A percentile compares a stretch with the other conserved stretches of the same genome.
phyloP scores from a whole-genome alignment of 1,284 basidiomycete genomes.

The Puccinia triticina region DNA sequence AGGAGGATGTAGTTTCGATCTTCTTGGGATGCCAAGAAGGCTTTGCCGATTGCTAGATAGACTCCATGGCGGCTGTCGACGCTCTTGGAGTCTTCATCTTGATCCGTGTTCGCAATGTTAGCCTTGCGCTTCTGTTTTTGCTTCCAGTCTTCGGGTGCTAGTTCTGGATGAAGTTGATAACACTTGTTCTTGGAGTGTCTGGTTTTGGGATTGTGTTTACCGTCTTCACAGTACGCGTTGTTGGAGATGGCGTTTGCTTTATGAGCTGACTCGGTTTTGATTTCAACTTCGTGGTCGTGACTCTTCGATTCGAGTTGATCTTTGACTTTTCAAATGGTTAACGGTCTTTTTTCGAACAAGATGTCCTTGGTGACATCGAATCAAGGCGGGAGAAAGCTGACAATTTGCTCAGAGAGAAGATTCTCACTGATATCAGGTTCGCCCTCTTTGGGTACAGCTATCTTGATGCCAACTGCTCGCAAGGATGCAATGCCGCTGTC shows the following conservation, averaged over 20 bases:
- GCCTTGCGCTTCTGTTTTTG: background rate
- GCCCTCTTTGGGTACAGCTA: background rate
- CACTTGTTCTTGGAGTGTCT: background rate
- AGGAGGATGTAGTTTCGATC: background rate
- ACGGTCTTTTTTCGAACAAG: background rate
- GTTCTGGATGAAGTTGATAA: constrained; percentile 27
- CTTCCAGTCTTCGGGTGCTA: background rate
- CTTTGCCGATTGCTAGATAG: background rate
- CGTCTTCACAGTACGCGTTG: background rate
- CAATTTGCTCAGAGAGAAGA: background rate
- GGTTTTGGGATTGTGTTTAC: constrained; percentile 21
- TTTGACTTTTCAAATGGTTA: background rate
- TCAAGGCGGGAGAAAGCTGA: background rate
- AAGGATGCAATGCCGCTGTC: background rate
- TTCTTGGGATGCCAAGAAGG: background rate
- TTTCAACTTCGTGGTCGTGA: background rate
- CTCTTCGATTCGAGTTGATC: background rate
- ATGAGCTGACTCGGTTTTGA: background rate
- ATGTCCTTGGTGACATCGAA: background rate
- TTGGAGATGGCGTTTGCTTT: background rate
- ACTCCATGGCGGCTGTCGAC: background rate
- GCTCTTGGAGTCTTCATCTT: background rate
- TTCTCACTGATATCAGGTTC: background rate
- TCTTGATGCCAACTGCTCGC: background rate
- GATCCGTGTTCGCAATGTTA: background rate